These are phyloP conservation scores for Euclidium syriacum DNA, from an alignment of 345 rosid genomes.

Conservation along the genomic window DNA sequence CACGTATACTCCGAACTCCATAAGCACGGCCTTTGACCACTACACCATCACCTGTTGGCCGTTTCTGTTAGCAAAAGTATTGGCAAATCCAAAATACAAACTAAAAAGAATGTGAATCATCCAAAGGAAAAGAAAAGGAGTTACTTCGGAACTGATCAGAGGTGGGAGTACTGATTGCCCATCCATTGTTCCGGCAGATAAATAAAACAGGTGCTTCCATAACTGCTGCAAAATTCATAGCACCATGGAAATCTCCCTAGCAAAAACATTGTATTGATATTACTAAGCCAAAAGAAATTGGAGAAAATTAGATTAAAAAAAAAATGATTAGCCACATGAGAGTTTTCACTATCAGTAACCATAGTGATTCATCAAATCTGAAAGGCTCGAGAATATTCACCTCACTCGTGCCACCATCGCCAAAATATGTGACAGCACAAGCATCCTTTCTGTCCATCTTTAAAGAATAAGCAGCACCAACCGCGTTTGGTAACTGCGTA, in stretches of 20 bases:
- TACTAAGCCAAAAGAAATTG: no score
- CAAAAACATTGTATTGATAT: not conserved
- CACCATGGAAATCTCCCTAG: slow-evolving; percentile 88
- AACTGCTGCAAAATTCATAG: slow-evolving; percentile 68
- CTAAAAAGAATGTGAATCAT: not conserved
- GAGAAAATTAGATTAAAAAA: no score
- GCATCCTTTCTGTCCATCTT: slow-evolving; percentile 77
- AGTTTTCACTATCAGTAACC: not conserved
- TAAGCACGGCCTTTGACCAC: slow-evolving; percentile 83
- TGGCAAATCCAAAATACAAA: slow-evolving; percentile 1
- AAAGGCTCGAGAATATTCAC: slow-evolving; percentile 22
- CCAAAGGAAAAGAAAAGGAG: slow-evolving; percentile 1
- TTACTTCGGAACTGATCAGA: slow-evolving; percentile 88
- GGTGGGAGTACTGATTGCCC: slow-evolving; percentile 84
- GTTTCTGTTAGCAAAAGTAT: slow-evolving; percentile 8
- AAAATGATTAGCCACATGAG: not conserved
- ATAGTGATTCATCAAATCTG: not conserved
- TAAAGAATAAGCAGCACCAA: slow-evolving; percentile 85
- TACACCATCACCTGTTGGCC: slow-evolving; percentile 66
- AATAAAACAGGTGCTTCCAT: slow-evolving; percentile 78
- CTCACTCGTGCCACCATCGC: slow-evolving; percentile 90
- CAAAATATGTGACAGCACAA: slow-evolving; percentile 64
- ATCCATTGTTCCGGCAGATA: slow-evolving; percentile 83
- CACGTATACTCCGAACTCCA: slow-evolving; percentile 79
- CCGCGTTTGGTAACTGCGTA: slow-evolving; percentile 80